These are phyloP conservation scores for Solanum chacoense DNA, from an alignment of 305 asterid genomes.

Conservation along the genomic window DNA sequence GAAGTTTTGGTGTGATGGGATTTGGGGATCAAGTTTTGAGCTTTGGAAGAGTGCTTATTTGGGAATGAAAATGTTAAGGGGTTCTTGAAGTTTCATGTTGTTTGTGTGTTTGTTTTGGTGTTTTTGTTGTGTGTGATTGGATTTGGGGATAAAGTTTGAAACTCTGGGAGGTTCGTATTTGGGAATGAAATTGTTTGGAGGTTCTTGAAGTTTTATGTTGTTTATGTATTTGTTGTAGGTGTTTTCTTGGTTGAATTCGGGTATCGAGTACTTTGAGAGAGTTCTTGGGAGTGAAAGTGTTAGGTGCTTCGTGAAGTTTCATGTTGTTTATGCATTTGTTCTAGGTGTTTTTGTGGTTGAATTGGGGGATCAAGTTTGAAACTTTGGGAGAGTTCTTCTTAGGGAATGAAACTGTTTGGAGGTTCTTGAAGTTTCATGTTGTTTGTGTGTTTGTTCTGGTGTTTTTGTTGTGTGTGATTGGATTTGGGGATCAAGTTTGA, in stretches of 20 bases:
- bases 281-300: neutral
- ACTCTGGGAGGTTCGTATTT: neutral
- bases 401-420: neutral
- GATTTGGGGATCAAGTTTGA: constrained; percentile 16
- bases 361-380: constrained; percentile 11
- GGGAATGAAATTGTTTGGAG: neutral
- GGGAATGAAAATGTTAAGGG: neutral
- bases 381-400: neutral
- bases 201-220: constrained; percentile 19
- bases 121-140: neutral
- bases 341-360: neutral
- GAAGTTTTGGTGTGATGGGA: constrained; percentile 7
- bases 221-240: constrained; percentile 3
- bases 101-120: constrained; percentile 3
- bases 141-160: constrained; percentile 16
- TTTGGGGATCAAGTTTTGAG: constrained; percentile 1
- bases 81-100: constrained; percentile 18
- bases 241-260: constrained; percentile 3
- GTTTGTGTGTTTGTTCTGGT: neutral
- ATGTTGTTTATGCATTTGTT: constrained; percentile 3
- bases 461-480: neutral
- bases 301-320: constrained; percentile 19
- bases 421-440: constrained; percentile 18
- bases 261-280: constrained; percentile 7
- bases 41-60: neutral